phyloP scores from a whole-genome alignment of 2,329 filamentous ascomycete species.

The Microascus cirrosus region DNA sequence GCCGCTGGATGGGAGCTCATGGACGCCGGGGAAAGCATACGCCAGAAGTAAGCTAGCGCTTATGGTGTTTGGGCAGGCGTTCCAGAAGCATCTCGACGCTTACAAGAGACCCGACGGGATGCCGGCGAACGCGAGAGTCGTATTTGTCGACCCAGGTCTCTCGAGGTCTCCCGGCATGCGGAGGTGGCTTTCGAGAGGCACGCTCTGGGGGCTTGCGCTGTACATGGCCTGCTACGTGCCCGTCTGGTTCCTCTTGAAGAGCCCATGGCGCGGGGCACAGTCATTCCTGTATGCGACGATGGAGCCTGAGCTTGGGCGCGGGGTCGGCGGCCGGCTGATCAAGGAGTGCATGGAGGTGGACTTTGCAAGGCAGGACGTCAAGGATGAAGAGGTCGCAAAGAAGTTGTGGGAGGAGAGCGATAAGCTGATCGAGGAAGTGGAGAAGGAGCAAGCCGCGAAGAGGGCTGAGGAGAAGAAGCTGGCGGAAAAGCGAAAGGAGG shows the following conservation, averaged over 20 bases:
- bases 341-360: constrained; percentile 81
- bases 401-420: constrained; percentile 86
- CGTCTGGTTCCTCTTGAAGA: constrained; percentile 84
- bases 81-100: constrained; percentile 80
- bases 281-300: constrained; percentile 77
- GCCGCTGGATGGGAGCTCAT: constrained; percentile 33
- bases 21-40: constrained; percentile 47
- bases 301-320: constrained; percentile 60
- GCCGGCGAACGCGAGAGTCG: constrained; percentile 71
- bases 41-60: constrained; percentile 65
- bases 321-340: constrained; percentile 58
- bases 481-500: constrained; percentile 19
- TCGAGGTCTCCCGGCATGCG: constrained; percentile 78
- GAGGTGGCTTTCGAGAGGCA: constrained; percentile 77
- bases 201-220: constrained; percentile 63
- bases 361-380: constrained; percentile 60
- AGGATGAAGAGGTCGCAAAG: constrained; percentile 70
- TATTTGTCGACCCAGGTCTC: constrained; percentile 80
- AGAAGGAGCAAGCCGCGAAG: constrained; percentile 64
- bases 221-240: constrained; percentile 72
- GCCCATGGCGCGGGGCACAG: constrained; percentile 71
- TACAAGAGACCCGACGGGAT: constrained; percentile 76
- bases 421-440: constrained; percentile 66
- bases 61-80: constrained; percentile 80
- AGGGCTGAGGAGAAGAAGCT: constrained; percentile 27